Evolutionary conservation across 108 stramenopile genomes (phyloP).

Genomic region (Bacterosira constricta): DNA sequence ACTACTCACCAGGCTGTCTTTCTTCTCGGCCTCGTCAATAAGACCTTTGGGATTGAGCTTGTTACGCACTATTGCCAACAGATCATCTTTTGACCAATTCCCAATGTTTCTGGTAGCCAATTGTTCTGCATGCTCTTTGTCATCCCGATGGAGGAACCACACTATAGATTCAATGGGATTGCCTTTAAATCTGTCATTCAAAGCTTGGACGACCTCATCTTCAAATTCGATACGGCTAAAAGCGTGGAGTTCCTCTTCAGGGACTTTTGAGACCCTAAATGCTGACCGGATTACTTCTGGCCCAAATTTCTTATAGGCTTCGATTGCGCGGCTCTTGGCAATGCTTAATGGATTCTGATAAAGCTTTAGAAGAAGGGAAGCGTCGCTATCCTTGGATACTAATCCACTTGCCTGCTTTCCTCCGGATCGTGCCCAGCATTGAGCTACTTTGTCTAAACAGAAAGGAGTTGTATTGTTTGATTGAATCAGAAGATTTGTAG

Average conservation of each 20-base stretch:
- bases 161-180: constrained; percentile 1
- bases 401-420: background rate
- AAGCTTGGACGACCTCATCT: constrained; percentile 2
- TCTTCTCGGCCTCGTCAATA: background rate
- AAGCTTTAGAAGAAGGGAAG: constrained; percentile 4
- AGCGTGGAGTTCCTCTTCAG: background rate
- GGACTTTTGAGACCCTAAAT: background rate
- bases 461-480: background rate
- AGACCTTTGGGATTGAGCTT: constrained; percentile 6
- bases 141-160: background rate
- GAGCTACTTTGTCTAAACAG: constrained; percentile 1
- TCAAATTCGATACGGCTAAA: constrained; percentile 10
- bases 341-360: background rate
- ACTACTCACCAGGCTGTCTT: too few species aligned
- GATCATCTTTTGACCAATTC: background rate
- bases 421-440: background rate
- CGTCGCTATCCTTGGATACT: background rate
- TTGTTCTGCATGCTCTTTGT: background rate
- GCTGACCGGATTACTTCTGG: constrained; percentile 8
- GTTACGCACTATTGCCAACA: background rate
- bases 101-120: background rate
- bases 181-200: background rate
- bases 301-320: background rate
- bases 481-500: constrained; percentile 9
- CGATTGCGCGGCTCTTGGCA: background rate